phyloP scores from a whole-genome alignment of 371 early-diverging fungal species.

The Mucor racemosus region DNA sequence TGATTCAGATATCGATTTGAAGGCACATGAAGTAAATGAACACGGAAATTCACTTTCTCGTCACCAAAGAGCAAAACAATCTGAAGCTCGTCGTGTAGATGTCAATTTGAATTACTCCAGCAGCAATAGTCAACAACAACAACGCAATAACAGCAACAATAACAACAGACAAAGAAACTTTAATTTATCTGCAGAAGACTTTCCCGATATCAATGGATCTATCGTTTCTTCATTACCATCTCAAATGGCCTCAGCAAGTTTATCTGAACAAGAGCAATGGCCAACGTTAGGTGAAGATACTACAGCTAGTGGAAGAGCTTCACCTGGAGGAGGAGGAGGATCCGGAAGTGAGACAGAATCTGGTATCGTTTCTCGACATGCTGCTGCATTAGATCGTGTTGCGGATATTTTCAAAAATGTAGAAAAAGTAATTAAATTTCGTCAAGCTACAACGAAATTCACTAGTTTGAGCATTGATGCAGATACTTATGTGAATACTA shows the following conservation, averaged over 20 bases:
- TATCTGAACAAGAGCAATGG: constrained; percentile 20
- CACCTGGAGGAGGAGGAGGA: constrained; percentile 5
- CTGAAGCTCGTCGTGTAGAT: constrained; percentile 45
- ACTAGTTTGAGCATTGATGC: constrained; percentile 46
- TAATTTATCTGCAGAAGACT: constrained; percentile 29
- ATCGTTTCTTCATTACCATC: constrained; percentile 1
- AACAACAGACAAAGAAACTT: not conserved
- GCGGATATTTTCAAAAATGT: constrained; percentile 50
- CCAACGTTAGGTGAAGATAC: constrained; percentile 29
- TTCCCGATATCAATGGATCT: constrained; percentile 36
- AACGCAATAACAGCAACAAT: not conserved
- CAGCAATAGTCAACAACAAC: not conserved
- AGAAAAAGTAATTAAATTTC: constrained; percentile 65
- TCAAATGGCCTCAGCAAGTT: constrained; percentile 1
- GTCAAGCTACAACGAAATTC: constrained; percentile 58
- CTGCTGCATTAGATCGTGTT: constrained; percentile 53
- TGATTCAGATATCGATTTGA: constrained; percentile 87
- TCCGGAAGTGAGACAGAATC: constrained; percentile 8
- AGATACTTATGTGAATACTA: constrained; percentile 56
- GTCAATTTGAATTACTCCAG: constrained; percentile 54
- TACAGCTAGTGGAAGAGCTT: constrained; percentile 26
- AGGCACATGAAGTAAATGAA: constrained; percentile 75
- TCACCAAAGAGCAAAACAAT: constrained; percentile 40
- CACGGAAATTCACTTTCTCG: constrained; percentile 44
- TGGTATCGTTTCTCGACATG: constrained; percentile 40